These are phyloP conservation scores for Kuraishia floccosa DNA, from an alignment of 805 yeast genomes.

Conservation along the genomic window DNA sequence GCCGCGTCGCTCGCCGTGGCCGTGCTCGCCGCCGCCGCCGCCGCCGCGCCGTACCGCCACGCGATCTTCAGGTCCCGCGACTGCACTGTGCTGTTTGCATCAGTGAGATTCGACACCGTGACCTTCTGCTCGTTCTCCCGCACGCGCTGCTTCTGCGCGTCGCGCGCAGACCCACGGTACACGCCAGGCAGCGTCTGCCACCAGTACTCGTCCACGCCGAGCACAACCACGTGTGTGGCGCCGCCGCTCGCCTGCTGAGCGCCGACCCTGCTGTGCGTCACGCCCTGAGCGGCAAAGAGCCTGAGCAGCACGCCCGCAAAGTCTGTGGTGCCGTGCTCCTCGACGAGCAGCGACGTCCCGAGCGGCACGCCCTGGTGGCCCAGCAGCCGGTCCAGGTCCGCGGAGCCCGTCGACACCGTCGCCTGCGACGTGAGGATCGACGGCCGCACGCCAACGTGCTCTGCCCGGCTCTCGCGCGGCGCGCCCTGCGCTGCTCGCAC, in stretches of 20 bases:
- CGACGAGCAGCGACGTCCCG: constrained; percentile 58
- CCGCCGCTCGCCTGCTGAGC: constrained; percentile 17
- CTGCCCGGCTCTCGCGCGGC: too few species aligned
- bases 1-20: too few species aligned
- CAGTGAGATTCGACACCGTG: constrained; percentile 56
- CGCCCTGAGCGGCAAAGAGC: constrained; percentile 67
- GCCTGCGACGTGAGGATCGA: constrained; percentile 67
- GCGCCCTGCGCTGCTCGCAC: too few species aligned
- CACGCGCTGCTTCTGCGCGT: constrained; percentile 49
- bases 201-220: constrained; percentile 52
- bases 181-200: constrained; percentile 66
- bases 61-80: constrained; percentile 68
- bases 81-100: constrained; percentile 11
- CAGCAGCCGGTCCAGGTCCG: constrained; percentile 62
- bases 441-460: constrained; percentile 65
- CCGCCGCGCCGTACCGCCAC: constrained; percentile 96
- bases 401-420: constrained; percentile 70
- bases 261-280: constrained; percentile 46
- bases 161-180: constrained; percentile 57
- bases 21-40: too few species aligned
- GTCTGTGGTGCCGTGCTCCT: constrained; percentile 85
- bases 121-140: constrained; percentile 47
- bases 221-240: constrained; percentile 50
- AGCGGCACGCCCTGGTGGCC: constrained; percentile 81
- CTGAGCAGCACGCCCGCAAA: constrained; percentile 63